Conservation (phyloP, 352 stramenopile species). For the Thalassiosira hispida region DNA sequence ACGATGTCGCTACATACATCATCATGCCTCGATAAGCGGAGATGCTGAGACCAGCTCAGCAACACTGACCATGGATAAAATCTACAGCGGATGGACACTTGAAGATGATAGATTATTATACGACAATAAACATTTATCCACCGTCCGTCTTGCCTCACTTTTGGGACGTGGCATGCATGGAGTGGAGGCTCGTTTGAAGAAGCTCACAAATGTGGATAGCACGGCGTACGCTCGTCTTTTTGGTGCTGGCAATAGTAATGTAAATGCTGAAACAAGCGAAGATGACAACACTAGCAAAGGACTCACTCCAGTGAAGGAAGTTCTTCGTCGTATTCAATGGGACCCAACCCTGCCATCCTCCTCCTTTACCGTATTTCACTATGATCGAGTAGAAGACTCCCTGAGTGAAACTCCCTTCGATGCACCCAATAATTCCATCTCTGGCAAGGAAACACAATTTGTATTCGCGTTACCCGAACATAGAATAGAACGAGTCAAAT, state of each 20-base stretch:
- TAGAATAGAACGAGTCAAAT: constrained; percentile 76
- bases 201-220: constrained; percentile 72
- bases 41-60: not conserved
- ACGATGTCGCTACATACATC: not conserved
- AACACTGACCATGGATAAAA: constrained; percentile 65
- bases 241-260: constrained; percentile 18
- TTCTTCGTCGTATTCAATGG: constrained; percentile 80
- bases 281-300: constrained; percentile 42
- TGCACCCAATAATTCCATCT: constrained; percentile 70
- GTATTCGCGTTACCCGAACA: constrained; percentile 81
- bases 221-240: constrained; percentile 75
- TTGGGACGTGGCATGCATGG: constrained; percentile 73
- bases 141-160: constrained; percentile 57
- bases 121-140: constrained; percentile 48
- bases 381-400: constrained; percentile 71
- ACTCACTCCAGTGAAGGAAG: constrained; percentile 69
- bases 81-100: constrained; percentile 78
- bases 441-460: constrained; percentile 56
- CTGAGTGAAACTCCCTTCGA: constrained; percentile 68
- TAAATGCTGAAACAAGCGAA: constrained; percentile 15
- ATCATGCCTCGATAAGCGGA: not conserved
- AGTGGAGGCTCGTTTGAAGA: constrained; percentile 69
- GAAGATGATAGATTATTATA: constrained; percentile 78
- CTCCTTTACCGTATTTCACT: constrained; percentile 78
- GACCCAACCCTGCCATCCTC: constrained; percentile 56